phyloP scores from a whole-genome alignment of 768 basidiomycete genomes.

The Tricholomella constricta region DNA sequence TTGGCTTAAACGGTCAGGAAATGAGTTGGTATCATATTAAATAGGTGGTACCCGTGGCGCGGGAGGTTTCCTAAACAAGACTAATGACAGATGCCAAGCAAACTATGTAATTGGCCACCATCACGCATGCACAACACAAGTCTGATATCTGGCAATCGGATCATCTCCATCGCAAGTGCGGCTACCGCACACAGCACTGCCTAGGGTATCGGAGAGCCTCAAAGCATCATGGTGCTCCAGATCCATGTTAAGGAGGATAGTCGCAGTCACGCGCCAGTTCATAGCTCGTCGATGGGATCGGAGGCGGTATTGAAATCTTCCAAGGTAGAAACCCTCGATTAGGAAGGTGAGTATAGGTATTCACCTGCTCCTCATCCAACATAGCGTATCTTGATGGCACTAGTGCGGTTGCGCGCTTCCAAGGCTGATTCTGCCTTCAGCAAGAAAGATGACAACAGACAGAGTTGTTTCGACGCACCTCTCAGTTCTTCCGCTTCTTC shows the following conservation, averaged over 20 bases:
- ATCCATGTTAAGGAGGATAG: neutral
- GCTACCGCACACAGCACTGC: neutral
- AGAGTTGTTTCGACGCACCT: conserved; percentile 42
- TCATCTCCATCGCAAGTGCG: neutral
- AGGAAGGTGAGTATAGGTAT: neutral
- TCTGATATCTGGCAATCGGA: neutral
- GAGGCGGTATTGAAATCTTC: neutral
- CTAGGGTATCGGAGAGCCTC: neutral
- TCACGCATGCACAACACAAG: neutral
- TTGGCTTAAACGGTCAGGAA: neutral
- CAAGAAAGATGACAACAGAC: neutral
- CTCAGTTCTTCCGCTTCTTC: conserved; percentile 84
- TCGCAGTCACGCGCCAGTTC: neutral
- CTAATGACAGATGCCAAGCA: conserved; percentile 5
- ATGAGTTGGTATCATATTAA: neutral
- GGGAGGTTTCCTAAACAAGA: conserved; percentile 1
- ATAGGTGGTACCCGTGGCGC: neutral
- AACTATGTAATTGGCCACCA: neutral
- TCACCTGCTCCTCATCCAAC: conserved; percentile 50
- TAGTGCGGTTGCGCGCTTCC: conserved; percentile 66
- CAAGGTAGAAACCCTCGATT: conserved; percentile 2
- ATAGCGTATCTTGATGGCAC: conserved; percentile 77
- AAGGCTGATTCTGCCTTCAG: conserved; percentile 44
- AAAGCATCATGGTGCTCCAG: neutral
- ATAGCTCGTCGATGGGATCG: neutral